Evolutionary conservation across 345 rosid genomes (phyloP), one percentile per base, ranked within the genome.

Genomic region (Abelmoschus esculentus): DNA sequence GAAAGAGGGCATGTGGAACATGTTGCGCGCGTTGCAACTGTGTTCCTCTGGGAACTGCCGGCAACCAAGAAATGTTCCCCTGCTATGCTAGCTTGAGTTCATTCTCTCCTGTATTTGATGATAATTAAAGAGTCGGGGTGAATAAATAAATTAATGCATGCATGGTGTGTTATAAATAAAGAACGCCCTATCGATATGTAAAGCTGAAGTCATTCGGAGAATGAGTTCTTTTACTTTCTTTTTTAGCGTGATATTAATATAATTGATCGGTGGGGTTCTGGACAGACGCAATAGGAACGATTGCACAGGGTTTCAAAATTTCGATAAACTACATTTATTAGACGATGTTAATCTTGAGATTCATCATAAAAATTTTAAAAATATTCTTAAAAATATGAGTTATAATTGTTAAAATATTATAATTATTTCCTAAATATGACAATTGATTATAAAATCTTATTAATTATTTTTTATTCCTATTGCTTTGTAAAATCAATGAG

Each of bases 11-110:
- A 13, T 90, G 98, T 13, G 90, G 93, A 50, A 87, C 86, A 18
- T 90, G 96, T 55, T 92, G 96, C 67, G 77, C 80, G 0, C 83
- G 84, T 13, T 92, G 98, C 87, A 85, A 77, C 74, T 90, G 96
- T 47, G 93, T 90, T 40, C 98, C 96, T 29, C 92, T 90, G 0
- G 96, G 93, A 2, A 90, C 96, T 15, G 70, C 84, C 55, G 98
- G 95, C 2, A 87, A 92, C 83, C 72, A 71, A 28, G 86, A 88
- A 6, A 82, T 50, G 42, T 92, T 93, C 70, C 80, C 80, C 19
- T 90, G 98, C 75, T 89, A 90, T 52, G 93, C 86, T 73, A 79
- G 10, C 40, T 96, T 87, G 36, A 60, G 5, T 42, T 17, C 12
- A 31, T 31, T 44, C 31, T 22, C 53, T 63, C 52, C 42, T 17